Evolutionary conservation across 768 basidiomycete species (phyloP).

Genomic region (Suillus spraguei): DNA sequence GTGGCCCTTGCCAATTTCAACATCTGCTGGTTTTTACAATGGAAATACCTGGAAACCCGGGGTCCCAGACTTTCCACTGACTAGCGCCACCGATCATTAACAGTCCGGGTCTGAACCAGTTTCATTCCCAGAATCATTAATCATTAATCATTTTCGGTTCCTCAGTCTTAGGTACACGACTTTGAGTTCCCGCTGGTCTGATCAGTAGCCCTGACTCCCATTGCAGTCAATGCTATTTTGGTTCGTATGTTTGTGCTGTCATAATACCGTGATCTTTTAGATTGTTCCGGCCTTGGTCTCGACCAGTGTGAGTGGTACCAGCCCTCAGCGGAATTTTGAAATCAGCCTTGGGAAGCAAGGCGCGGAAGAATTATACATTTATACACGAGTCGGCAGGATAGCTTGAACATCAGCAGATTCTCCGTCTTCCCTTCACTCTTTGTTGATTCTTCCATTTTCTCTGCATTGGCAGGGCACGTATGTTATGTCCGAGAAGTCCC

Average conservation of each 20-base stretch:
- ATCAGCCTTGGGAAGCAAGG: background rate
- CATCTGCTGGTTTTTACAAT: background rate
- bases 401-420: background rate
- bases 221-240: background rate
- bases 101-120: background rate
- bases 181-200: background rate
- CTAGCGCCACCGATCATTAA: background rate
- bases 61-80: background rate
- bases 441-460: background rate
- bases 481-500: background rate
- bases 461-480: background rate
- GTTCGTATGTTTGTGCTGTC: background rate
- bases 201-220: background rate
- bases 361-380: background rate
- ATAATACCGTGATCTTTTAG: background rate
- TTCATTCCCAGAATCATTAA: background rate
- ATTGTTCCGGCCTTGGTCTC: background rate
- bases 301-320: background rate
- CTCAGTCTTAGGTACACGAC: background rate
- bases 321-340: background rate
- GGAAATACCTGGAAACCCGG: background rate
- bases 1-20: background rate
- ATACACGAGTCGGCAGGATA: background rate
- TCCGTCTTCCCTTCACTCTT: background rate
- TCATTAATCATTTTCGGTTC: background rate